These are phyloP conservation scores for Epichloe brachyelytri DNA, from an alignment of 2,329 filamentous ascomycete species.

Conservation along the genomic window DNA sequence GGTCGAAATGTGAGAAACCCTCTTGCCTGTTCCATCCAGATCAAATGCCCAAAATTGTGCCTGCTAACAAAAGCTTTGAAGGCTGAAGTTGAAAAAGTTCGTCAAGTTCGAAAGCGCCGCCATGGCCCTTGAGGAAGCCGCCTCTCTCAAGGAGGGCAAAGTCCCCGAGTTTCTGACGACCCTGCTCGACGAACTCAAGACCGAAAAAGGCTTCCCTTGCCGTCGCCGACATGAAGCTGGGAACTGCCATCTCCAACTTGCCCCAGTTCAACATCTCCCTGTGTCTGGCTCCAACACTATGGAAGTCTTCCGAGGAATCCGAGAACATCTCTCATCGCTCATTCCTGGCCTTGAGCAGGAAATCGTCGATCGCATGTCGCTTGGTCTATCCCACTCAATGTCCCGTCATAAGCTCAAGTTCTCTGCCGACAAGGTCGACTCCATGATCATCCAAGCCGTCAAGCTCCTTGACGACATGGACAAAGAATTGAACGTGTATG, in stretches of 20 bases:
- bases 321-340: slow-evolving; percentile 76
- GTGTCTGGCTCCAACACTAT: slow-evolving; percentile 49
- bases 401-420: slow-evolving; percentile 98
- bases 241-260: slow-evolving; percentile 82
- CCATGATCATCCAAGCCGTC: slow-evolving; percentile 98
- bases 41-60: background rate
- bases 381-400: slow-evolving; percentile 93
- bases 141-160: slow-evolving; percentile 82
- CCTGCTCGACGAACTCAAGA: slow-evolving; percentile 81
- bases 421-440: slow-evolving; percentile 95
- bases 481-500: slow-evolving; percentile 97
- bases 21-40: background rate
- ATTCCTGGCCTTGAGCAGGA: slow-evolving; percentile 77
- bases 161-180: slow-evolving; percentile 75
- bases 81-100: slow-evolving; percentile 93
- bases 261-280: slow-evolving; percentile 76
- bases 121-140: slow-evolving; percentile 79
- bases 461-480: slow-evolving; percentile 88
- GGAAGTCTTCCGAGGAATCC: slow-evolving; percentile 90
- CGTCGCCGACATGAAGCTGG: slow-evolving; percentile 86
- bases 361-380: slow-evolving; percentile 85
- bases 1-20: slow-evolving; percentile 58
- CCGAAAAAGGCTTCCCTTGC: slow-evolving; percentile 94
- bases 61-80: slow-evolving; percentile 20
- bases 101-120: slow-evolving; percentile 93